These are phyloP conservation scores for Scedosporium dehoogii DNA, from an alignment of 2,329 filamentous ascomycete genomes.

Conservation along the genomic window DNA sequence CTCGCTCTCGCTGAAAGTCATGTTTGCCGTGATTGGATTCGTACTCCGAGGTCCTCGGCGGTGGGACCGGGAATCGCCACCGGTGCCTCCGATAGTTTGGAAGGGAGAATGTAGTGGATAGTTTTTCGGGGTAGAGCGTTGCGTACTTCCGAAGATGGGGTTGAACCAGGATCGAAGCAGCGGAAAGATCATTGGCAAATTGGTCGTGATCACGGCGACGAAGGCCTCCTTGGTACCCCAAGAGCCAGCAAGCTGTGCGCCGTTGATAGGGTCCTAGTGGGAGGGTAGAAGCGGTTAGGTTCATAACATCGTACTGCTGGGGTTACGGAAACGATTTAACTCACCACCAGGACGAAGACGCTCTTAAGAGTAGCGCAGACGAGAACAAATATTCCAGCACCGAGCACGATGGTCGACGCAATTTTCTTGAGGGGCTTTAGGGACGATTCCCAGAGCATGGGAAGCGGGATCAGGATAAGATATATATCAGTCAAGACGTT, in stretches of 20 bases:
- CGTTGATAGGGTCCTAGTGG: slow-evolving; percentile 27
- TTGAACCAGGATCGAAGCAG: slow-evolving; percentile 29
- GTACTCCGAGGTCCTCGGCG: too few relatives aligned
- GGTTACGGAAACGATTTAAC: slow-evolving; percentile 7
- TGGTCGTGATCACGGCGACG: slow-evolving; percentile 31
- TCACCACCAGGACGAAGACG: slow-evolving; percentile 24
- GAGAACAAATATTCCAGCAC: slow-evolving; percentile 29
- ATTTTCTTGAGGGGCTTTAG: slow-evolving; percentile 26
- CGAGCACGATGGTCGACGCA: slow-evolving; percentile 25
- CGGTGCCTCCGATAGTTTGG: slow-evolving; percentile 2
- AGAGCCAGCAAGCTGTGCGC: slow-evolving; percentile 27
- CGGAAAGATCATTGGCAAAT: slow-evolving; percentile 35
- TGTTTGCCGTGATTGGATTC: slow-evolving; percentile 22
- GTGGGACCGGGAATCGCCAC: not conserved
- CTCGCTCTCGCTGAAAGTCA: slow-evolving; percentile 27
- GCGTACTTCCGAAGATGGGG: slow-evolving; percentile 14
- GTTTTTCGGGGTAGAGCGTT: too few relatives aligned
- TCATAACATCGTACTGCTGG: not conserved
- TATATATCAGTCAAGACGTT: slow-evolving; percentile 50
- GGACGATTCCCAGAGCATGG: slow-evolving; percentile 33
- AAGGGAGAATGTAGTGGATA: not conserved
- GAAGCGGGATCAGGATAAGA: slow-evolving; percentile 46
- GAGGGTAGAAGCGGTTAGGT: slow-evolving; percentile 6
- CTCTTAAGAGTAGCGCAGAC: slow-evolving; percentile 26
- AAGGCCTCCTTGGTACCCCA: slow-evolving; percentile 35